These are phyloP conservation scores for Aspergillus glaucus DNA, from an alignment of 2,329 filamentous ascomycete genomes.

Conservation along the genomic window DNA sequence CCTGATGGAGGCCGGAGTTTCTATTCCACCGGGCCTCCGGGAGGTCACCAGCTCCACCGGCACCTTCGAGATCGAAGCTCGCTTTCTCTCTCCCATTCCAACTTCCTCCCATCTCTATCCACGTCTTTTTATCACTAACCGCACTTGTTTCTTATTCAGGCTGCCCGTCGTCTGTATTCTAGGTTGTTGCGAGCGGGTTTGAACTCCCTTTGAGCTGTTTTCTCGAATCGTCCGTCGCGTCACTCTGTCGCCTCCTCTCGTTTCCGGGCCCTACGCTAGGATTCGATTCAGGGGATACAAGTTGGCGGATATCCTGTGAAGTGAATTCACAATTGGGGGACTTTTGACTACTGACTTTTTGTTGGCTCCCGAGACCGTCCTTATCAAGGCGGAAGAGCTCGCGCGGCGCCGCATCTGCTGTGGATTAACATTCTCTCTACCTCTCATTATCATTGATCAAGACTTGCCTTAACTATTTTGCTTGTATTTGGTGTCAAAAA, in stretches of 20 bases:
- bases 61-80: conserved; percentile 13
- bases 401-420: conserved; percentile 16
- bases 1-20: conserved; percentile 15
- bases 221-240: not conserved
- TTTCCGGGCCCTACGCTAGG: conserved; percentile 2
- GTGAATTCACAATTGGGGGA: conserved; percentile 6
- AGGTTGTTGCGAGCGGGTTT: not conserved
- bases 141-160: not conserved
- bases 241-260: not conserved
- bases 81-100: conserved; percentile 11
- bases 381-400: conserved; percentile 16
- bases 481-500: conserved; percentile 24
- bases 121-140: not conserved
- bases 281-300: conserved; percentile 13
- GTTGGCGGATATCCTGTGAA: conserved; percentile 6
- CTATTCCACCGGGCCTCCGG: conserved; percentile 15
- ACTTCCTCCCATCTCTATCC: conserved; percentile 7
- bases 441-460: conserved; percentile 12
- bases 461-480: conserved; percentile 12
- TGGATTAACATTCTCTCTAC: conserved; percentile 14
- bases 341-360: conserved; percentile 8
- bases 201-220: not conserved
- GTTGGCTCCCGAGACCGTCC: conserved; percentile 11
- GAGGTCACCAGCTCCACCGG: conserved; percentile 10
- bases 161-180: not conserved